Conservation (phyloP, 208 protist species). For the Kentomonas sorsogonicus region DNA sequence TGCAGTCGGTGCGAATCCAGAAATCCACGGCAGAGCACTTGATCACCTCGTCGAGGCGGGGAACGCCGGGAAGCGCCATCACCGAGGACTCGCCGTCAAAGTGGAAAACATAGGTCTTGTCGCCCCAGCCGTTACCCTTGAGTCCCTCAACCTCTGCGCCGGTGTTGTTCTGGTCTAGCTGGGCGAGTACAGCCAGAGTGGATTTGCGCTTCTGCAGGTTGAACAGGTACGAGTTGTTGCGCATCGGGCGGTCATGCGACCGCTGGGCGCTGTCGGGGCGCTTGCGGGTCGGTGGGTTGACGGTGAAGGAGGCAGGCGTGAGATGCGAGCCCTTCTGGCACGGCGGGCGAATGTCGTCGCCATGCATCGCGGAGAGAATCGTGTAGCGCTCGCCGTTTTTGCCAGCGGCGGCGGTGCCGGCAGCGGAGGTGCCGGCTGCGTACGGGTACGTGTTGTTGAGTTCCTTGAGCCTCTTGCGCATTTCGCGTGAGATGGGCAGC, state of each 20-base stretch:
- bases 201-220: conserved; percentile 48
- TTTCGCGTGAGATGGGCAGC: conserved; percentile 40
- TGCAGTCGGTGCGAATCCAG: conserved; percentile 74
- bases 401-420: neutral
- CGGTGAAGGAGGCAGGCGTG: conserved; percentile 36
- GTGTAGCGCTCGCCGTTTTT: conserved; percentile 34
- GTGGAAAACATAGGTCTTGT: conserved; percentile 33
- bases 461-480: conserved; percentile 34
- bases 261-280: conserved; percentile 13
- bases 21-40: conserved; percentile 78
- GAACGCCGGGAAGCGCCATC: conserved; percentile 78
- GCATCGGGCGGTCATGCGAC: conserved; percentile 16
- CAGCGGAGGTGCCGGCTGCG: conserved; percentile 6
- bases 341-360: conserved; percentile 57
- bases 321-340: conserved; percentile 52
- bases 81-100: conserved; percentile 75
- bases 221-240: conserved; percentile 52
- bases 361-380: conserved; percentile 62
- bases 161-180: conserved; percentile 17
- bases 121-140: conserved; percentile 80
- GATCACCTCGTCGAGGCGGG: conserved; percentile 79
- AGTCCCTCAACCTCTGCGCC: conserved; percentile 26
- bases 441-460: conserved; percentile 44
- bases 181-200: conserved; percentile 41
- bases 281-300: conserved; percentile 24